Conservation (phyloP, 176 grass and related monocot genomes). For the Oryza glumipatula region DNA sequence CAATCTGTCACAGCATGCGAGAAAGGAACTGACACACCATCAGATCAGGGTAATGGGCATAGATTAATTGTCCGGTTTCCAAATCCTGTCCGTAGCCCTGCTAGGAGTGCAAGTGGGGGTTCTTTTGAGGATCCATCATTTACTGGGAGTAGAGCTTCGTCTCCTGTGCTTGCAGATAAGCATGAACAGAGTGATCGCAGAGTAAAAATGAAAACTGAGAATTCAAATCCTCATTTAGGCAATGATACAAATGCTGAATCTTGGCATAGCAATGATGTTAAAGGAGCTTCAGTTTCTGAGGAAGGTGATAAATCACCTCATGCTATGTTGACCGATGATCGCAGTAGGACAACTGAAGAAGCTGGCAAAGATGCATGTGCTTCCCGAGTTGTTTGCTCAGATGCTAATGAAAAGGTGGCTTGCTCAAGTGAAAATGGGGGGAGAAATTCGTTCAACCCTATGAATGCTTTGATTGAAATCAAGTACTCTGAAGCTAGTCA, state of each 20-base stretch:
- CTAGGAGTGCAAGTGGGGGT: slow-evolving; percentile 57
- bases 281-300: slow-evolving; percentile 54
- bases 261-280: slow-evolving; percentile 67
- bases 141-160: slow-evolving; percentile 50
- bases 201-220: slow-evolving; percentile 63
- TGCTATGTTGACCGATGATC: slow-evolving; percentile 58
- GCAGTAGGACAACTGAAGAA: slow-evolving; percentile 46
- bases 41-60: slow-evolving; percentile 57
- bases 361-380: slow-evolving; percentile 51
- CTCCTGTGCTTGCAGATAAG: slow-evolving; percentile 62
- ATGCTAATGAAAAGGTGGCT: slow-evolving; percentile 55
- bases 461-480: slow-evolving; percentile 92
- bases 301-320: slow-evolving; percentile 65
- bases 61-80: slow-evolving; percentile 73
- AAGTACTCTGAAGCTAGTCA: slow-evolving; percentile 70
- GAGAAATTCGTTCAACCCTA: slow-evolving; percentile 76
- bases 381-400: slow-evolving; percentile 48
- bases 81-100: slow-evolving; percentile 73
- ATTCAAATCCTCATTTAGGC: slow-evolving; percentile 42
- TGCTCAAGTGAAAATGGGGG: slow-evolving; percentile 39
- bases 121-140: slow-evolving; percentile 68
- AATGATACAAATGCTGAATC: slow-evolving; percentile 56
- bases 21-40: slow-evolving; percentile 52
- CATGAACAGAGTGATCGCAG: slow-evolving; percentile 66
- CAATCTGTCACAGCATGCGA: slow-evolving; percentile 63